phyloP scores from a whole-genome alignment of 208 protist genomes.

The Strigomonas oncopelti region DNA sequence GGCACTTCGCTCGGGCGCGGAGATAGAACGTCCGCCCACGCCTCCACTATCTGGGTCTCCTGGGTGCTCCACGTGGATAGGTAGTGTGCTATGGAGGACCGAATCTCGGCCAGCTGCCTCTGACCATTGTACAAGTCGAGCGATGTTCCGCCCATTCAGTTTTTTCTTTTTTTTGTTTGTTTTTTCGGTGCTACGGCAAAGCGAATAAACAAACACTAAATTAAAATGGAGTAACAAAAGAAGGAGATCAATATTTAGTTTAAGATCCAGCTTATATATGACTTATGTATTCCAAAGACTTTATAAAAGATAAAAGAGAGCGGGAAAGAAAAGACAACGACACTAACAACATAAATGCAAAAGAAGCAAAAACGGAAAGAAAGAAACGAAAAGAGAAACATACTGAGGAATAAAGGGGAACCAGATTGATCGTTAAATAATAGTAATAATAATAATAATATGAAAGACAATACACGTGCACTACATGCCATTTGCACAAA shows the following conservation, averaged over 20 bases:
- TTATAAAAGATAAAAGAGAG: slow-evolving; percentile 4
- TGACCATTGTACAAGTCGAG: not conserved
- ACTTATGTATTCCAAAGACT: too few relatives aligned
- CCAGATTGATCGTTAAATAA: not conserved
- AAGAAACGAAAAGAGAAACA: slow-evolving; percentile 12
- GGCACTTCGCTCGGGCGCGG: not conserved
- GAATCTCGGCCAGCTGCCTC: not conserved
- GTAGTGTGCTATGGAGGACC: not conserved
- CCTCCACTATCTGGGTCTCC: not conserved
- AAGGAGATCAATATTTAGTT: too few relatives aligned
- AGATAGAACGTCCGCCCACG: not conserved
- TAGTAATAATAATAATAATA: not conserved
- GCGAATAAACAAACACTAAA: slow-evolving; percentile 12
- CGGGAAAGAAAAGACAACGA: not conserved
- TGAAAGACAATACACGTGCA: not conserved
- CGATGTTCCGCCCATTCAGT: not conserved
- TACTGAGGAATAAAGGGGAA: too few relatives aligned
- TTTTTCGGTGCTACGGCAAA: not conserved
- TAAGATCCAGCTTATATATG: too few relatives aligned
- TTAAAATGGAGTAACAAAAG: too few relatives aligned
- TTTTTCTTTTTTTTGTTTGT: not conserved
- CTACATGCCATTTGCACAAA: too few relatives aligned
- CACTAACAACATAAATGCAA: not conserved
- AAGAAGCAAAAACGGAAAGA: not conserved
- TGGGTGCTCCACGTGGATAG: not conserved